Evolutionary conservation across 306 rosid species (phyloP), one percentile per base, ranked within the genome.

Genomic region (Lithocarpus polystachyus): DNA sequence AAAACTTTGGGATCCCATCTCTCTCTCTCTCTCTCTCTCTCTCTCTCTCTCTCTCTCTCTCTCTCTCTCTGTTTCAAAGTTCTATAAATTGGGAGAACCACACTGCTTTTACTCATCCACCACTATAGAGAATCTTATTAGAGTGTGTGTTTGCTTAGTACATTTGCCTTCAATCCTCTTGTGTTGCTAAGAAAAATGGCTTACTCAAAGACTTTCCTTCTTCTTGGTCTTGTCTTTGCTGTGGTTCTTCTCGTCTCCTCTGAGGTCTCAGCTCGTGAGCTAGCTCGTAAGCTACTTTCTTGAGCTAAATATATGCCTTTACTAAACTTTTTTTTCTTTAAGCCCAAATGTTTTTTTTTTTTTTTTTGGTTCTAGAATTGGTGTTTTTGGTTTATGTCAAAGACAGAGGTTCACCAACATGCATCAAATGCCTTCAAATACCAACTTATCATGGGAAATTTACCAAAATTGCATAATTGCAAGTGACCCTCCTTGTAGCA

Each of bases 201-300:
- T 54, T 54, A 14, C 64, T 29, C 77, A 61, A 79, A 79, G 77
- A 29, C 71, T 18, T 67, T 67, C 56, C 70, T 68, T 69, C 75
- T 74, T 18, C 52, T 74, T 56, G 62, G 79, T 10, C 79, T 80
- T 45, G 75, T 22, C 60, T 68, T 68, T 4, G 62, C 71, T 35
- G 29, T 74, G 45, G 62, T 80, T 20, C 29, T 74, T 10, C 60
- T 68, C 7, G 45, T 80, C 79, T 74, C 75, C 11, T 55, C 75
- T 4, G 75, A 68, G 22, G 64, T 80, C 70, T 75, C 79, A 5
- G 71, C 70, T 53, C 51, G 53, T 52, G 74, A 35, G 24, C 71
- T 67, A 3, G 51, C 51, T 23, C 26, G 71, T 67, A 6, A 67
- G 51, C 35, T 33, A 17, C 24, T 33, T 31, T 26, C 19, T 5